Conservation (phyloP, 352 stramenopile species). For the Saprolegnia diclina region DNA sequence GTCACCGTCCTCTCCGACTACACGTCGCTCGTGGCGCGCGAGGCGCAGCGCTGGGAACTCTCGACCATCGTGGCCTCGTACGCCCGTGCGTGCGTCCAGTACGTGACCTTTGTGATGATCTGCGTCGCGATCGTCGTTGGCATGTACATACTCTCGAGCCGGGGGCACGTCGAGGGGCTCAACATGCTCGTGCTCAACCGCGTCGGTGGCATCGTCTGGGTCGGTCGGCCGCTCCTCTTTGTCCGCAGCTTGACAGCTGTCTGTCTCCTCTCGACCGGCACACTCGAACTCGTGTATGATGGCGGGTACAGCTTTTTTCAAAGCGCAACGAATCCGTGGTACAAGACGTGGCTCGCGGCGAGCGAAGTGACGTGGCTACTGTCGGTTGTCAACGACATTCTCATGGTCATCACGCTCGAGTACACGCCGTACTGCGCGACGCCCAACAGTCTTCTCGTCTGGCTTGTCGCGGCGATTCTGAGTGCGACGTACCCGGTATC, state of each 20-base stretch:
- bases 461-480: neutral
- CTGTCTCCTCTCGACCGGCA: slow-evolving; percentile 9
- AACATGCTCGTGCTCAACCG: slow-evolving; percentile 23
- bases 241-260: slow-evolving; percentile 15
- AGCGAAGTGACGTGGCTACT: slow-evolving; percentile 19
- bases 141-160: slow-evolving; percentile 10
- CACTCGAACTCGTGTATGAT: neutral
- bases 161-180: slow-evolving; percentile 16
- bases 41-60: neutral
- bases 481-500: neutral
- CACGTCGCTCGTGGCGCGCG: neutral
- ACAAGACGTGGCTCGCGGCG: slow-evolving; percentile 15
- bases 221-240: slow-evolving; percentile 17
- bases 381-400: slow-evolving; percentile 4
- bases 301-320: neutral
- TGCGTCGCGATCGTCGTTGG: neutral
- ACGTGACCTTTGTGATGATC: slow-evolving; percentile 18
- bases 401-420: slow-evolving; percentile 17
- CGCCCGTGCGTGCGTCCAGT: slow-evolving; percentile 10
- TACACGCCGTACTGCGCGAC: slow-evolving; percentile 7
- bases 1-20: neutral
- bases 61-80: slow-evolving; percentile 1
- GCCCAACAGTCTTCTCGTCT: slow-evolving; percentile 14
- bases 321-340: neutral
- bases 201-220: slow-evolving; percentile 23